Conservation (phyloP, 2,329 filamentous ascomycete genomes). For the Pestalotiopsis sp. region DNA sequence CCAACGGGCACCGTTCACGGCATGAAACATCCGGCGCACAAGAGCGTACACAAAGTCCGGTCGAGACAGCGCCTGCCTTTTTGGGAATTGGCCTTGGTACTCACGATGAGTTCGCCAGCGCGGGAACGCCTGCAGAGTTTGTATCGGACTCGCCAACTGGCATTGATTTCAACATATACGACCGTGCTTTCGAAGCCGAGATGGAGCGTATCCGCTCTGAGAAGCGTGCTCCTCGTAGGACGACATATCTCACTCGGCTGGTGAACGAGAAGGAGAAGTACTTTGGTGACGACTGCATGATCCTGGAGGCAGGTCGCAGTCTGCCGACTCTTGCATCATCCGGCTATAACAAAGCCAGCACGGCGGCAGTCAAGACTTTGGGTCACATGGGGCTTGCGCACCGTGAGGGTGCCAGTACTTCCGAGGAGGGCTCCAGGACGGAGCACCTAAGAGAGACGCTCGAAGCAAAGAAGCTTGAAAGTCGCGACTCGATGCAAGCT, state of each 20-base stretch:
- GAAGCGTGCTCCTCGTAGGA: constrained; percentile 37
- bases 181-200: constrained; percentile 83
- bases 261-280: constrained; percentile 47
- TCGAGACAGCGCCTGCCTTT: constrained; percentile 65
- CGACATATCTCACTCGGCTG: constrained; percentile 51
- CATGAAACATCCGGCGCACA: constrained; percentile 46
- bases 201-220: constrained; percentile 55
- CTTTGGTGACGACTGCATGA: constrained; percentile 38
- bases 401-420: not conserved
- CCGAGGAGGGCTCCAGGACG: not conserved
- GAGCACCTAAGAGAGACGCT: not conserved
- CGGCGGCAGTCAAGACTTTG: constrained; percentile 11
- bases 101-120: constrained; percentile 42
- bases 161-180: constrained; percentile 86
- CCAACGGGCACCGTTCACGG: constrained; percentile 30
- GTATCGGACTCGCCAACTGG: constrained; percentile 85
- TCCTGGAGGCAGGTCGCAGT: constrained; percentile 34
- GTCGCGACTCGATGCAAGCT: constrained; percentile 21
- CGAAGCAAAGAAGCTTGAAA: constrained; percentile 13
- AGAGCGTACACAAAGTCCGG: constrained; percentile 65
- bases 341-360: constrained; percentile 13
- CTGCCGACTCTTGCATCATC: constrained; percentile 18
- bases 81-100: constrained; percentile 76
- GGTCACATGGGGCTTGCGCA: constrained; percentile 6
- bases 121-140: constrained; percentile 38